A percentile compares a stretch with the other conserved stretches of the same genome.
phyloP scores from a whole-genome alignment of 2,329 filamentous ascomycete genomes.

The Aschersonia sp. region DNA sequence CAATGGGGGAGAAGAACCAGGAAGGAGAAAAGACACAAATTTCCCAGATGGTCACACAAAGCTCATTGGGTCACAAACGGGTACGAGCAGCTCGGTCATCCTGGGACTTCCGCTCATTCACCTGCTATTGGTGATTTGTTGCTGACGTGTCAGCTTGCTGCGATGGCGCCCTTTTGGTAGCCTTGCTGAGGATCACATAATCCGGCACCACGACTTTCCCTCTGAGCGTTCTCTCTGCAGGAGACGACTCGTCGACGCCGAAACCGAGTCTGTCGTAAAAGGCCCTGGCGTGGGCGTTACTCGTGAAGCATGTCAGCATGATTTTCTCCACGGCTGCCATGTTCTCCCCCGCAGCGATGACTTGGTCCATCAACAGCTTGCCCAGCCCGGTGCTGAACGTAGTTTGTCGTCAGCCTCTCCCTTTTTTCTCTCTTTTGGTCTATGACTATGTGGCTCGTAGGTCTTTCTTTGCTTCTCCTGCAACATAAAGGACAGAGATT shows the following conservation, averaged over 20 bases:
- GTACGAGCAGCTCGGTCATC: too few species aligned
- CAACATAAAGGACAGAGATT: neutral
- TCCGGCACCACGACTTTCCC: conserved; percentile 38
- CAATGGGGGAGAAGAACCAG: too few species aligned
- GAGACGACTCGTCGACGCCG: conserved; percentile 38
- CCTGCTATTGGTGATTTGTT: too few species aligned
- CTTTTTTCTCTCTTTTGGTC: neutral
- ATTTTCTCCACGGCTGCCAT: conserved; percentile 45
- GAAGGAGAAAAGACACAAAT: too few species aligned
- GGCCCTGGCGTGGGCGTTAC: conserved; percentile 38
- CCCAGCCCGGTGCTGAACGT: conserved; percentile 47
- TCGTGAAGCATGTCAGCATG: conserved; percentile 61
- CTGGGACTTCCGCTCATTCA: too few species aligned
- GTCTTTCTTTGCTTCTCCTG: neutral
- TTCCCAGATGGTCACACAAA: too few species aligned
- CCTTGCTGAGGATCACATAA: conserved; percentile 42
- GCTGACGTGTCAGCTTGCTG: too few species aligned
- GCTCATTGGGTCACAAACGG: too few species aligned
- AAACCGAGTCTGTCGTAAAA: conserved; percentile 53
- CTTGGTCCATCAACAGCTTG: conserved; percentile 39
- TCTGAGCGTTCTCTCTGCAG: conserved; percentile 35
- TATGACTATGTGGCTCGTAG: neutral
- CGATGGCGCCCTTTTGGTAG: neutral
- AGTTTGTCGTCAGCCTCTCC: neutral
- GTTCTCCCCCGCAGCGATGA: conserved; percentile 35